These are phyloP conservation scores for Ailanthus altissimus DNA, from an alignment of 345 rosid genomes.

Conservation along the genomic window DNA sequence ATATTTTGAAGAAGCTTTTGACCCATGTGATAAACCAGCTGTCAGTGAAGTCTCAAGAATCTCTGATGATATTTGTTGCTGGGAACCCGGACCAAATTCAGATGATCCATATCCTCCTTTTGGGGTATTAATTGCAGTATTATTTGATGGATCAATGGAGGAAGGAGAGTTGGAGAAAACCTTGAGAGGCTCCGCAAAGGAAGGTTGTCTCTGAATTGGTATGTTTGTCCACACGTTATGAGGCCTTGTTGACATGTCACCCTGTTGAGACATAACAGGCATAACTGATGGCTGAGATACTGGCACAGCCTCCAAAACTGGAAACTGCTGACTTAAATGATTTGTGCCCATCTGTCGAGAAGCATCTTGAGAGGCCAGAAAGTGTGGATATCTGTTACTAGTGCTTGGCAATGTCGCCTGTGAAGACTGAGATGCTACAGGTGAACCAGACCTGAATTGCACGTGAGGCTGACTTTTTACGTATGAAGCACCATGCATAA, in stretches of 20 bases:
- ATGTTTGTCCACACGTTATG: slow-evolving; percentile 36
- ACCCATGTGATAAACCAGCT: slow-evolving; percentile 8
- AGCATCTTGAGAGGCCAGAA: slow-evolving; percentile 23
- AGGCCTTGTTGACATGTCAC: slow-evolving; percentile 26
- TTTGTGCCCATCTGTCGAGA: slow-evolving; percentile 14
- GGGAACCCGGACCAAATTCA: slow-evolving; percentile 19
- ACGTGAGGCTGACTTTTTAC: slow-evolving; percentile 32
- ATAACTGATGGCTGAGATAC: slow-evolving; percentile 30
- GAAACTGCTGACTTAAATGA: slow-evolving; percentile 35
- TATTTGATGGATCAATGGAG: slow-evolving; percentile 26
- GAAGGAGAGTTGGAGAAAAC: slow-evolving; percentile 21
- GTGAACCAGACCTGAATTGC: slow-evolving; percentile 24
- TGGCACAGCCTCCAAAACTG: slow-evolving; percentile 36
- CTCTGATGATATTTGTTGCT: slow-evolving; percentile 28
- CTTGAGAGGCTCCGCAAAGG: slow-evolving; percentile 20
- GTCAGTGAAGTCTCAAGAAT: slow-evolving; percentile 16
- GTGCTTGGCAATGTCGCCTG: slow-evolving; percentile 23
- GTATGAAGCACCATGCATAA: slow-evolving; percentile 14
- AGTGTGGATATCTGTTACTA: slow-evolving; percentile 22
- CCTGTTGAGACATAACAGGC: slow-evolving; percentile 30
- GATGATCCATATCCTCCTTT: slow-evolving; percentile 28
- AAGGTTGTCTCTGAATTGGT: slow-evolving; percentile 32
- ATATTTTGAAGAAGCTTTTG: slow-evolving; percentile 17
- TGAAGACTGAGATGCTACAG: slow-evolving; percentile 26
- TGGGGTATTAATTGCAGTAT: slow-evolving; percentile 10